These are phyloP conservation scores for Leptomonas seymouri DNA, from an alignment of 208 protist genomes.

Conservation along the genomic window DNA sequence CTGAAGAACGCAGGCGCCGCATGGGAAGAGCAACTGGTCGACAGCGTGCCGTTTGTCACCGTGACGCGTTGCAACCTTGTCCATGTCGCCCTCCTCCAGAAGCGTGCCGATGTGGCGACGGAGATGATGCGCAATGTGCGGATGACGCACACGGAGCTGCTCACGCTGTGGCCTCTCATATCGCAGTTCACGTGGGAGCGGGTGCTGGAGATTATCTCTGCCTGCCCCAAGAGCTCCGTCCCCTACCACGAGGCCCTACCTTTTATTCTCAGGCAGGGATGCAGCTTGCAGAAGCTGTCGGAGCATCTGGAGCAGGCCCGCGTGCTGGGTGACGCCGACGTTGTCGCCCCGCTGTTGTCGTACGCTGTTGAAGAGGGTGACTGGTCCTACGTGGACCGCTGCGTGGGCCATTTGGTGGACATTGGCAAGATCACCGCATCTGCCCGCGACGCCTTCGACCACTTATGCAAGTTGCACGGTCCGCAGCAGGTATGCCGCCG, in stretches of 20 bases:
- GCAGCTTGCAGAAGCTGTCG: slow-evolving; percentile 76
- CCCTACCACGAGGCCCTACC: slow-evolving; percentile 72
- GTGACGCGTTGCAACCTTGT: slow-evolving; percentile 83
- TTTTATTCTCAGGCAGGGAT: slow-evolving; percentile 78
- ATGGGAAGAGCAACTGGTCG: slow-evolving; percentile 78
- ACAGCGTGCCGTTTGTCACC: slow-evolving; percentile 81
- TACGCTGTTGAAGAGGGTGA: slow-evolving; percentile 74
- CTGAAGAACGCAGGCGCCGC: slow-evolving; percentile 63
- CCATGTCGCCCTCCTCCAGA: slow-evolving; percentile 60
- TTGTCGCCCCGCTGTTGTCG: slow-evolving; percentile 79
- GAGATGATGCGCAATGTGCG: slow-evolving; percentile 80
- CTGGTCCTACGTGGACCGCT: slow-evolving; percentile 81
- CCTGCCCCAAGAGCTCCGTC: slow-evolving; percentile 84
- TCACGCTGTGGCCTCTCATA: slow-evolving; percentile 82
- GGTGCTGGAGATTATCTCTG: slow-evolving; percentile 82
- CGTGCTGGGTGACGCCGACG: slow-evolving; percentile 85
- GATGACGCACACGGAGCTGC: slow-evolving; percentile 59
- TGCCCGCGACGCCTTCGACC: slow-evolving; percentile 64
- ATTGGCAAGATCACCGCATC: slow-evolving; percentile 82
- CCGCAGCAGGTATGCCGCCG: slow-evolving; percentile 58
- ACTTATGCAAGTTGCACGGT: slow-evolving; percentile 75
- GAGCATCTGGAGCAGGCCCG: slow-evolving; percentile 87
- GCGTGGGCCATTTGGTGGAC: slow-evolving; percentile 84
- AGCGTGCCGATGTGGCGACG: slow-evolving; percentile 79
- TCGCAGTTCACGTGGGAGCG: slow-evolving; percentile 73